Percentiles rank a stretch among this genome's conserved stretches.
Conservation (phyloP, 306 rosid species). For the Datisca glomerata region DNA sequence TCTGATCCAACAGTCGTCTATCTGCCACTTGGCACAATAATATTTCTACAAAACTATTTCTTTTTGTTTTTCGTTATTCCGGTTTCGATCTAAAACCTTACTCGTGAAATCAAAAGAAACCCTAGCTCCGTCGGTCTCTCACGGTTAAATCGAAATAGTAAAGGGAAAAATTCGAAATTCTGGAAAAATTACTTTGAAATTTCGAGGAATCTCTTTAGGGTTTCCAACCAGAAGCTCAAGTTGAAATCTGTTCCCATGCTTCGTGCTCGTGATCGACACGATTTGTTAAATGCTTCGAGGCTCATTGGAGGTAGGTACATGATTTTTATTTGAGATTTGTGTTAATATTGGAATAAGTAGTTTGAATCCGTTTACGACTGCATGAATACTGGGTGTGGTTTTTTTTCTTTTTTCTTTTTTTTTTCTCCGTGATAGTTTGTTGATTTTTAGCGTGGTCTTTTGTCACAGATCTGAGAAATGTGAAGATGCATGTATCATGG, state of each 20-base stretch:
- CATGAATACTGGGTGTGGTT: slow-evolving; percentile 28
- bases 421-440: too few species aligned
- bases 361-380: slow-evolving; percentile 13
- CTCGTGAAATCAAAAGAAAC: slow-evolving; percentile 35
- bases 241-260: slow-evolving; percentile 39
- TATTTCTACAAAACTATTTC: neutral
- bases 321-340: slow-evolving; percentile 1
- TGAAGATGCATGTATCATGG: slow-evolving; percentile 41
- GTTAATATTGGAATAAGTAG: slow-evolving; percentile 10
- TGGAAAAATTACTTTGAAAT: slow-evolving; percentile 26
- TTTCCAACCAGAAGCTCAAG: slow-evolving; percentile 26
- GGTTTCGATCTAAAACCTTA: slow-evolving; percentile 44
- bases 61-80: slow-evolving; percentile 20
- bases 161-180: slow-evolving; percentile 10
- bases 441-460: slow-evolving; percentile 22
- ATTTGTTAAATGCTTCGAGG: slow-evolving; percentile 15
- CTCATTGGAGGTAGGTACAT: slow-evolving; percentile 39
- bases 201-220: slow-evolving; percentile 44
- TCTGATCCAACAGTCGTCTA: slow-evolving; percentile 10
- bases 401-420: slow-evolving; percentile 7
- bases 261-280: slow-evolving; percentile 31
- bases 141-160: slow-evolving; percentile 29
- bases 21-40: slow-evolving; percentile 16
- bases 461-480: slow-evolving; percentile 64
- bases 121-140: slow-evolving; percentile 60